Conservation (phyloP, 768 basidiomycete species). For the Collybiopsis confluens region DNA sequence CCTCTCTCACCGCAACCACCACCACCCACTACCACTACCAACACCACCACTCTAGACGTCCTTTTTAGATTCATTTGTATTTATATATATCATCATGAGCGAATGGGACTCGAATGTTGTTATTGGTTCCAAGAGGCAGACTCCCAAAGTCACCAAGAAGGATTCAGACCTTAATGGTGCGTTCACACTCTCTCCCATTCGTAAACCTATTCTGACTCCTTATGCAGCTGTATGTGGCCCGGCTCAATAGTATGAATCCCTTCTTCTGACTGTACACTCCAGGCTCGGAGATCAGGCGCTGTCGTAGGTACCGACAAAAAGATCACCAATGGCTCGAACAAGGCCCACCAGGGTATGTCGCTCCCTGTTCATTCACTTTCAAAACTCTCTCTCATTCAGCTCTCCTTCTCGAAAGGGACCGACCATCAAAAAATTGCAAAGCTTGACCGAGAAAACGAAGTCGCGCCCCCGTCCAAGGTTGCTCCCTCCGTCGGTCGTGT, state of each 20-base stretch:
- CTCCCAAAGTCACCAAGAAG: constrained; percentile 62
- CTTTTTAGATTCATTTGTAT: background rate
- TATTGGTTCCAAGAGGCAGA: constrained; percentile 64
- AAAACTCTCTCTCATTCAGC: background rate
- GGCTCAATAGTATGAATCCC: background rate
- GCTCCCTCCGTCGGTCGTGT: constrained; percentile 70
- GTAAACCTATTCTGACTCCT: constrained; percentile 14
- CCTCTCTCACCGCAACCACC: no score
- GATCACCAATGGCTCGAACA: constrained; percentile 63
- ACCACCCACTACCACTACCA: background rate
- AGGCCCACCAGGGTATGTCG: constrained; percentile 63
- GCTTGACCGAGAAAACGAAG: constrained; percentile 92
- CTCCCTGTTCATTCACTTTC: background rate
- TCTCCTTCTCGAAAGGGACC: constrained; percentile 48
- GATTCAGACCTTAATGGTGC: constrained; percentile 51
- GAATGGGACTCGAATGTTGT: constrained; percentile 70
- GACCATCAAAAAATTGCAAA: constrained; percentile 94
- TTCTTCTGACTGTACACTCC: constrained; percentile 3
- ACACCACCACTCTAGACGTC: background rate
- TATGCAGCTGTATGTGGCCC: constrained; percentile 48
- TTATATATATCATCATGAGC: constrained; percentile 31
- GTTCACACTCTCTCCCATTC: constrained; percentile 15
- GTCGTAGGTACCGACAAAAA: constrained; percentile 86
- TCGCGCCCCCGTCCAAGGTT: constrained; percentile 86
- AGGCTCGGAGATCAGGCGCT: constrained; percentile 75